Base-by-base conservation (phyloP, 768 basidiomycete species). In the Pisolithus marmoratus region DNA sequence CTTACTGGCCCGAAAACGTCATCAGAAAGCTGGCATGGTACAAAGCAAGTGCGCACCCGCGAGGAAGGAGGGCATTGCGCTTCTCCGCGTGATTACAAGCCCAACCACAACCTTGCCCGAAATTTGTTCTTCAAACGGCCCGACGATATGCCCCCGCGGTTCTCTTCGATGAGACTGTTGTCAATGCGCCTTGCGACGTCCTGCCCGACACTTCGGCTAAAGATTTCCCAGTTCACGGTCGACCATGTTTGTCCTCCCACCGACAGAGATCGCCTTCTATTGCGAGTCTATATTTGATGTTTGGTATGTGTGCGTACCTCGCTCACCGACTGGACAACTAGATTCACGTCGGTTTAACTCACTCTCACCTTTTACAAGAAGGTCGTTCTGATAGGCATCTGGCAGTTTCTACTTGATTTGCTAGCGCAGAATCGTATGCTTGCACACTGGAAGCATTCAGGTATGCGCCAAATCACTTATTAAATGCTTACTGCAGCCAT, bases 331-430 rank as follows among this genome's bases (percentile, higher is more conserved):
- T 49, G 52, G 49, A 37, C 54, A 57, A 7, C 23, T 59, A 36
- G 58, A 61, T 29, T 20, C 41, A 14, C n/a, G n/a, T n/a, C 29
- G 36, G 38, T 19, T 44, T 46, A 47, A 29, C 44, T 15, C 8
- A 23, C 38, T 46, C 53, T 55, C 20, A 58, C 20, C 46, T 9
- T 8, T 55, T 29, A 19, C 51, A 19, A 24, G 24, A 55, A 81
- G 79, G 54, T 63, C 12, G 64, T 64, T 40, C 64, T 81, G 23
- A 43, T 79, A 4, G 60, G 67, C 40, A 64, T 72, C 1, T 86
- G 84, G 84, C 73, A 79, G 54, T 73, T 77, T 0, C 65, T 87
- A n/a, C 73, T 82, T 23, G 74, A 47, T 60, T 78, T 11, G 71
- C 72, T 1, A 72, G 61, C 61, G 29, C 65, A 63, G 1, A 71